Evolutionary conservation across 73 alveolate species (phyloP), one percentile per base, ranked within the genome.

Genomic region (Symbiodinium pilosum): DNA sequence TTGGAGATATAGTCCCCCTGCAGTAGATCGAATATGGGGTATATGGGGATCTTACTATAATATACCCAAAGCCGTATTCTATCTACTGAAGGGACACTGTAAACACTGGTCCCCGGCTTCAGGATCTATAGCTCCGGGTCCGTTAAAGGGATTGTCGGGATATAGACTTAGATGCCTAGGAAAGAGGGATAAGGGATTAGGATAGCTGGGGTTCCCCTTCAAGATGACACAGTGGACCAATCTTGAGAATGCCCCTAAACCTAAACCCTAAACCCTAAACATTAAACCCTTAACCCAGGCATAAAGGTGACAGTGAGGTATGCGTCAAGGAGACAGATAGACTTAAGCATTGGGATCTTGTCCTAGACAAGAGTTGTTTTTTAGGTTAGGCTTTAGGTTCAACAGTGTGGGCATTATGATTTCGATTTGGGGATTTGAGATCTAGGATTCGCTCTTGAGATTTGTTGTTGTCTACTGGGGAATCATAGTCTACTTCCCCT

Each of bases 231-330:
- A 6, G 6, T 47, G 21, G 6, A 47, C 14, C 59, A 47, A 14
- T 47, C 59, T 47, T 47, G 59, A 6, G 59, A 64, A 64, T 6
- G 32, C 73, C 73, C 73, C 32, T 16, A 56, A 56, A 26, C 73
- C 73, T 56, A 56, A 56, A 56, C 73, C 73, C 73, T 56, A 56
- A 56, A 56, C 73, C 73, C 73, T 56, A 56, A 56, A 64, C 38
- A 32, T 36, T 20, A 64, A 64, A 64, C 77, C 77, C 41, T 20
- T 26, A 64, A 21, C 38, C 41, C 38, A 26, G 32, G 75, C 36
- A 0, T 0, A 26, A 56, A 56, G 32, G 75, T 20, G 16, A 28
- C 34, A 24, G 81, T 28, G 81, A 38, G 40, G 41, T 14, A 18
- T 64, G 39, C 39, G 30, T 24, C 39, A 64, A 0, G 81, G 9